Base-by-base conservation (phyloP, 2,329 filamentous ascomycete genomes). In the Epicoccum nigrum region DNA sequence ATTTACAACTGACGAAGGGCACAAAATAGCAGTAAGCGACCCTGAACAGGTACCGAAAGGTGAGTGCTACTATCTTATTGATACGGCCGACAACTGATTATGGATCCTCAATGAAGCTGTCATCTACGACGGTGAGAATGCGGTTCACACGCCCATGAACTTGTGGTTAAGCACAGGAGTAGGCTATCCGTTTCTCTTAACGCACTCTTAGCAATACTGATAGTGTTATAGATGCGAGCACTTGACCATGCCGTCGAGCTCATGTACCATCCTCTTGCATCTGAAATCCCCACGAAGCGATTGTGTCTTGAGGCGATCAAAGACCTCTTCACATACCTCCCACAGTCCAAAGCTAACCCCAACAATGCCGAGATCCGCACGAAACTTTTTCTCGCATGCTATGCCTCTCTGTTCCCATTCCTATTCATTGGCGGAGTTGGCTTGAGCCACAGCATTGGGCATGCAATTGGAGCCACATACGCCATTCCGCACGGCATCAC, bases 401-500 rank as follows among this genome's bases (percentile, higher is more conserved):
- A 80, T 52, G 76, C 76, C 0, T 81, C 78, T 0, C 71, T 83
- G 0, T 73, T 73, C 37, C 70, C 70, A 2, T 79, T 77, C 23
- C 79, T 82, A 53, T 70, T 81, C 49, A 78, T 77, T 4, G 79
- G 79, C 7, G 76, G 76, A 0, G 71, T 83, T 1, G 81, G 81
- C 3, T 68, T 84, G 5, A 76, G 72, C 25, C 78, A 80, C 54
- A 72, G 72, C 20, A 67, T 80, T 45, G 77, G 77, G 17, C 81
- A 83, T 59, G 80, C 81, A 0, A 72, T 84, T 27, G 81, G 81
- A 12, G 77, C 76, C 7, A 81, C 81, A 0, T 84, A 83, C 55
- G 68, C 72, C 2, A 84, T 84, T 38, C 81, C 81, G 0, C 81
- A 84, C 49, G 81, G 81, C 2, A 77, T 82, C 40, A 84, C 81